Evolutionary conservation across 345 rosid genomes (phyloP), one percentile per base, ranked within the genome.

Genomic region (Corchorus capsularis): DNA sequence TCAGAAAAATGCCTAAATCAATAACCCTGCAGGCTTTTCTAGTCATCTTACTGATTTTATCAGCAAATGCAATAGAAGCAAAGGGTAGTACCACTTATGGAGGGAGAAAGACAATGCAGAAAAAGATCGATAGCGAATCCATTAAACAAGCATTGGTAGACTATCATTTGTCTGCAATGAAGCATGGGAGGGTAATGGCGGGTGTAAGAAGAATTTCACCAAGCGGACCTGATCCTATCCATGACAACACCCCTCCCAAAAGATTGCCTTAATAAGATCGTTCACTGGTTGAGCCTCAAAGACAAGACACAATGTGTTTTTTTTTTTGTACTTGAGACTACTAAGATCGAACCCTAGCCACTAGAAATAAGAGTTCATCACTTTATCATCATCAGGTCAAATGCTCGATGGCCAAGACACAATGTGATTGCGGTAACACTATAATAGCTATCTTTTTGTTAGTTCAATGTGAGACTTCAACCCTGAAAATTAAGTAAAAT

Each of bases 151-250:
- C 73, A 55, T 53, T 75, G 73, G 8, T 32, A 27, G 71, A 77
- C 63, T 80, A 79, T 67, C 69, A 52, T 72, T 60, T 69, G 76
- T 11, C 71, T 0, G 69, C 71, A 66, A 61, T 74, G 69, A 79
- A 72, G 67, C 71, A 63, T 19, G 32, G 2, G 63, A 59, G 73
- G 77, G 49, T 41, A 50, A 20, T 66, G 63, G 22, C 20, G 2
- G 76, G 57, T 5, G 7, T 54, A 3, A 6, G 71, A 4, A 83
- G 88, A 64, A 1, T 74, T 35, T 35, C 80, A 20, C 86, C 88
- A 0, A 84, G 78, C 79, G 87, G 92, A 6, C 88, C 89, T 12
- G 77, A 80, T 68, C 78, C 77, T 39, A 39, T 39, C 43, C 43
- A 39, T 39, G 43, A 39, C 73, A 71, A 78, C 34, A 88, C 82